Evolutionary conservation across 177 flowering plant genomes (phyloP), one percentile per base, ranked within the genome.

Genomic region (Tripterygium wilfordii): DNA sequence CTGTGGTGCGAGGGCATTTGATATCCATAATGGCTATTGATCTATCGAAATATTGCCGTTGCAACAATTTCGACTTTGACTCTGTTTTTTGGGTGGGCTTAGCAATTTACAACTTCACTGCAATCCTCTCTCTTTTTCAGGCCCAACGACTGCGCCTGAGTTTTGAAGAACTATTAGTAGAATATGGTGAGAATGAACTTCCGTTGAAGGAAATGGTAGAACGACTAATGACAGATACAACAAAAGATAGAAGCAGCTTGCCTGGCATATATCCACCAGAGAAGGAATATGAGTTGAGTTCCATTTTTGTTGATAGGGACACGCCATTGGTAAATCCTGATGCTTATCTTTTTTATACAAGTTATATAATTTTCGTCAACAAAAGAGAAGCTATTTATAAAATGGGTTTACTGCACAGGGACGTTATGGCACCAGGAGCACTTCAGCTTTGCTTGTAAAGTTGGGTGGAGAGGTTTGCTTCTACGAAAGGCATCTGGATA

Each of bases 351-450:
- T 36, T 1, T 28, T 9, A 1, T 14, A 3, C 17, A 12, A 1
- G 16, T 15, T 18, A 17, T 39, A 10, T 13, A 14, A 43, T 15
- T n/a, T 20, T 1, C 18, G 10, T 21, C 12, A 40, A 9, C 17
- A 10, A 6, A 8, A 27, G 22, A 7, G 13, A 1, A 21, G 16
- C 8, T 7, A 6, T 20, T 29, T 39, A 8, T 15, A 20, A 10
- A 5, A 25, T 42, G 1, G 30, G 13, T n/a, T 8, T 15, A 12
- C 3, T 29, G 4, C 22, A 13, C 36, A 82, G 85, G 89, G 85
- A 42, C 68, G 67, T 14, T 79, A 77, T 71, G 85, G 89, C 20
- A 82, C 89, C 8, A 64, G 79, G 63, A 82, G 82, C 70, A 75
- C 58, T 5, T 66, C 81, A n/a, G 79, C 60, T 0, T 19, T 82